These are phyloP conservation scores for Sanghuangporus weigelae DNA, from an alignment of 1,284 basidiomycete species.

Conservation along the genomic window DNA sequence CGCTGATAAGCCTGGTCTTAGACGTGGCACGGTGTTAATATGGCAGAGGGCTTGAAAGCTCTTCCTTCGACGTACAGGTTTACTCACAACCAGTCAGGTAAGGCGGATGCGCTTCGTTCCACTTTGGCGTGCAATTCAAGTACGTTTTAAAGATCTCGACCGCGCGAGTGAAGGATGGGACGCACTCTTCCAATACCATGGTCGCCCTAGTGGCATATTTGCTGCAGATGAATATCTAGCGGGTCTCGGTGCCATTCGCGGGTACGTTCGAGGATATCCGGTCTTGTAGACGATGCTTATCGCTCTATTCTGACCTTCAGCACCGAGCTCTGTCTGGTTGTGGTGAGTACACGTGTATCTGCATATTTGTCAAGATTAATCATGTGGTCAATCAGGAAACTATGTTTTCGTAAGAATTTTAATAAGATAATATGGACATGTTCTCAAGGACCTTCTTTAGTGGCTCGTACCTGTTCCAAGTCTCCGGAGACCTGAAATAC, in stretches of 20 bases:
- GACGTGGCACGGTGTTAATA: conserved; percentile 53
- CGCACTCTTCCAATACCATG: conserved; percentile 54
- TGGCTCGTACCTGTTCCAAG: conserved; percentile 52
- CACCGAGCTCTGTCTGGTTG: conserved; percentile 53
- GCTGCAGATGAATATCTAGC: conserved; percentile 57
- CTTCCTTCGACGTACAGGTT: conserved; percentile 51
- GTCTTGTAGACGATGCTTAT: neutral
- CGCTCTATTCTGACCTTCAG: conserved; percentile 21
- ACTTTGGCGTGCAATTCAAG: neutral
- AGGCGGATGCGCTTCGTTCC: neutral
- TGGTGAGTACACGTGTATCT: conserved; percentile 34
- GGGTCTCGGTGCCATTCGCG: conserved; percentile 46
- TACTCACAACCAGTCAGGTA: conserved; percentile 52
- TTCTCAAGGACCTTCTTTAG: conserved; percentile 25
- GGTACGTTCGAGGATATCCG: conserved; percentile 32
- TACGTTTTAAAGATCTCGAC: conserved; percentile 38
- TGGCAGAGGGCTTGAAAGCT: conserved; percentile 56
- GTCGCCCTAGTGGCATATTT: conserved; percentile 53
- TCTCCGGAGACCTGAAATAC: conserved; percentile 52
- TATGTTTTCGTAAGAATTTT: conserved; percentile 48
- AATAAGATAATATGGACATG: neutral
- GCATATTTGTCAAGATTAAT: neutral
- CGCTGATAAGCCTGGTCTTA: conserved; percentile 8
- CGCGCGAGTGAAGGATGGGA: conserved; percentile 51
- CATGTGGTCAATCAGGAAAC: conserved; percentile 37